These are phyloP conservation scores for Linum trigynum DNA, from an alignment of 345 rosid genomes.

Conservation along the genomic window DNA sequence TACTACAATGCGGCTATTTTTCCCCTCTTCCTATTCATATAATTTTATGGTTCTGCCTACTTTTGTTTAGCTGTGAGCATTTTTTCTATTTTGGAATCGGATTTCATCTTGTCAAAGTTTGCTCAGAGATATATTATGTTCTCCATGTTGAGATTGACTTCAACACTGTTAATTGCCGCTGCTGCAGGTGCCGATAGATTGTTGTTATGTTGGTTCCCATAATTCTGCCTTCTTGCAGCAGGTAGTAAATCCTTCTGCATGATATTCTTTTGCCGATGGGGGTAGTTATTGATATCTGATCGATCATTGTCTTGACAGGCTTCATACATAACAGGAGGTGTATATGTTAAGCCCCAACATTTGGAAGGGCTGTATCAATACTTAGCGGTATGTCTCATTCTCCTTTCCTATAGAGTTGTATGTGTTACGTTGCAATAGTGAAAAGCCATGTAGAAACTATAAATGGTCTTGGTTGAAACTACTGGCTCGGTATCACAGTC, in stretches of 20 bases:
- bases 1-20: conserved; percentile 14
- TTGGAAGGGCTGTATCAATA: conserved; percentile 85
- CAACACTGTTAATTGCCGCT: background rate
- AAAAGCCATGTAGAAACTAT: background rate
- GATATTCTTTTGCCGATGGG: conserved; percentile 5
- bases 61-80: conserved; percentile 2
- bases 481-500: background rate
- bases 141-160: background rate
- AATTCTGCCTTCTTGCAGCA: conserved; percentile 93
- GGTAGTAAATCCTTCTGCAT: conserved; percentile 29
- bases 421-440: background rate
- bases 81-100: background rate
- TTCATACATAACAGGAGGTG: conserved; percentile 84
- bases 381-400: conserved; percentile 40
- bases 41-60: background rate
- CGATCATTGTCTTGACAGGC: conserved; percentile 40
- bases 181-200: conserved; percentile 82
- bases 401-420: background rate
- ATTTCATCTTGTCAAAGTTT: background rate
- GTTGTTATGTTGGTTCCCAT: conserved; percentile 71
- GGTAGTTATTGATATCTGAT: conserved; percentile 12
- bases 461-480: too few relatives aligned
- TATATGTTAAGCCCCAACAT: conserved; percentile 79
- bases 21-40: background rate
- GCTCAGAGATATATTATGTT: background rate